Conservation (phyloP, 1,284 basidiomycete genomes). For the Microbotryomycetes sp. region DNA sequence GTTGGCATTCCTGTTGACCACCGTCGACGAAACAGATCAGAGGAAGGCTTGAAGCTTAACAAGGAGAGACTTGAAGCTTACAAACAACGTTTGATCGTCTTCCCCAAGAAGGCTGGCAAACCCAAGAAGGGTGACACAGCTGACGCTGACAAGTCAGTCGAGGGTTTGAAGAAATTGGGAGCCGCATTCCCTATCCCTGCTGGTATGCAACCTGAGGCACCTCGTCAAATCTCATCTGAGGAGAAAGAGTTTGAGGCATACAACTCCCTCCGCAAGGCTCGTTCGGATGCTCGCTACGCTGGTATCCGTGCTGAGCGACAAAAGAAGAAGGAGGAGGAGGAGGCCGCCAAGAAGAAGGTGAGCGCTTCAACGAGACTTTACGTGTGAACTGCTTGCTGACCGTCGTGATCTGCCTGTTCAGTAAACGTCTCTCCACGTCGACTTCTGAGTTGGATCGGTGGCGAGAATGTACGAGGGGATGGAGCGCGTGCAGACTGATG, state of each 20-base stretch:
- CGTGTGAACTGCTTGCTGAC: no score
- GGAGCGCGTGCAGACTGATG: no score
- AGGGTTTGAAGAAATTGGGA: conserved; percentile 59
- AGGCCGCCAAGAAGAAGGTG: conserved; percentile 79
- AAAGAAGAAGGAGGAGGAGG: conserved; percentile 79
- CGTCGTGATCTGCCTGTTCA: no score
- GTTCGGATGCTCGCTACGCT: conserved; percentile 76
- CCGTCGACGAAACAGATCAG: conserved; percentile 87
- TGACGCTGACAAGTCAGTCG: conserved; percentile 76
- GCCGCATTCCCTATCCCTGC: conserved; percentile 57
- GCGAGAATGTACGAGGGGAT: no score
- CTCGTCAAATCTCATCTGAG: conserved; percentile 87
- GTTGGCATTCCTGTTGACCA: conserved; percentile 96
- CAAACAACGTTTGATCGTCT: conserved; percentile 70
- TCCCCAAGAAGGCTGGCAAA: conserved; percentile 87
- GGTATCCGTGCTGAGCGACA: conserved; percentile 70
- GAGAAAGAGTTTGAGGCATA: conserved; percentile 83
- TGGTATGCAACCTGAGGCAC: conserved; percentile 63
- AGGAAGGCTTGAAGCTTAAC: conserved; percentile 95
- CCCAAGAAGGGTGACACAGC: conserved; percentile 82
- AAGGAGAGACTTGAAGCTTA: conserved; percentile 92
- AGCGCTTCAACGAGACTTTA: no score
- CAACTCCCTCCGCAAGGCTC: conserved; percentile 79
- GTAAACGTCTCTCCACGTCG: background rate
- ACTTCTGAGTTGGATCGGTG: no score